Percentiles rank a stretch among this genome's conserved stretches.
Evolutionary conservation across 140 eudicot genomes (phyloP).

Genomic region (Flaveria floridana): DNA sequence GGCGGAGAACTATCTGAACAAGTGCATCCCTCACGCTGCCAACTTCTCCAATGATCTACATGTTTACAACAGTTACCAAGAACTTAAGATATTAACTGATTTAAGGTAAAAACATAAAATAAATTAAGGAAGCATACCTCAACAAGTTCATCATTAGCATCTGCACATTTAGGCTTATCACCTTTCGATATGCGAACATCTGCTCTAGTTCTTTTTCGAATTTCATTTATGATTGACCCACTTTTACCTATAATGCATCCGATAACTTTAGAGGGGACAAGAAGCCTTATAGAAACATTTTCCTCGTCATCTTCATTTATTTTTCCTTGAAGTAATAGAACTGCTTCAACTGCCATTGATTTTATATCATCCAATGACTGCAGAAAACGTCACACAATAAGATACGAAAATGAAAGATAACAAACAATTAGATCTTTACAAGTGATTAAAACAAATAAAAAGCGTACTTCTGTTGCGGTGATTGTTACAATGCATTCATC

Average conservation of each 20-base stretch:
- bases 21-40: conserved; percentile 92
- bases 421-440: conserved; percentile 1
- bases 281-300: conserved; percentile 56
- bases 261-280: conserved; percentile 78
- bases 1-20: conserved; percentile 84
- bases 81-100: not conserved
- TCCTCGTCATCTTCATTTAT: conserved; percentile 82
- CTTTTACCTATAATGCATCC: conserved; percentile 93
- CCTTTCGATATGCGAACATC: conserved; percentile 88
- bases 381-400: conserved; percentile 10
- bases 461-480: conserved; percentile 65
- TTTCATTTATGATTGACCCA: conserved; percentile 96
- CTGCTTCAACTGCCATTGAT: conserved; percentile 97
- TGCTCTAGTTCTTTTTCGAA: conserved; percentile 82
- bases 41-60: conserved; percentile 79
- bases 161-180: conserved; percentile 74
- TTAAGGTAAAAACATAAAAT: not conserved
- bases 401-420: conserved; percentile 8
- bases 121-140: conserved; percentile 50
- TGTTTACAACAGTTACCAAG: conserved; percentile 9
- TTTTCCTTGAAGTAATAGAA: conserved; percentile 83
- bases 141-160: conserved; percentile 66
- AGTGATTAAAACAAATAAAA: not conserved
- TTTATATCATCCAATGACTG: conserved; percentile 81
- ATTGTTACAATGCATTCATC: conserved; percentile 68